Base-by-base conservation (phyloP, 306 rosid genomes). In the Dalbergia cochinchinensis region DNA sequence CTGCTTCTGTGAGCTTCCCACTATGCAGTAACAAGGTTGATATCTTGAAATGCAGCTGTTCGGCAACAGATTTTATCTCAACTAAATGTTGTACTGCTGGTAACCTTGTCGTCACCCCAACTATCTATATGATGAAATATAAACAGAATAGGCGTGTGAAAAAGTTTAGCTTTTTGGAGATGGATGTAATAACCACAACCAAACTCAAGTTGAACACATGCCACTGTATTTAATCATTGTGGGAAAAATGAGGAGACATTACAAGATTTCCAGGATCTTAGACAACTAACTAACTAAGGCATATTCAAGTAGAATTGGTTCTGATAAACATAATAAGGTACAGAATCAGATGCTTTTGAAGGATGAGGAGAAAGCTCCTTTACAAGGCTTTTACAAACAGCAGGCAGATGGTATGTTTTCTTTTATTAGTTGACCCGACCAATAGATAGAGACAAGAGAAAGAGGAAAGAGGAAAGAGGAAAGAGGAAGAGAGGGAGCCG, bases 11-110 rank as follows among this genome's bases (percentile, higher is more conserved):
- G 80, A 95, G 88, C 89, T 90, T 95, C 81, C 98, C 98, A 86
- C 98, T 88, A 84, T 95, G 99, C 87, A 95, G 85, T 83, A 95
- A 82, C 85, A 95, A 79, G 35, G 97, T 92, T 71, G 98, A 88
- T 76, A 90, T 91, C 85, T 95, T 92, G 85, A 92, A 95, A 85
- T 90, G 91, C 84, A 95, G 71, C 57, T 91, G 98, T 79, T 95
- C 99, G 9, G 99, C 91, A 55, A 89, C 76, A 64, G 86, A 84
- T 83, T 95, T 95, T 62, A 92, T 91, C 92, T 95, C 99, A 71
- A 92, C 87, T 74, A 95, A 72, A 33, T 97, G 97, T 78, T 95
- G 99, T 70, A 92, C 77, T 33, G 96, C 83, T 10, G 90, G 88
- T 73, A 89, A 79, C 89, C 90, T 89, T 83, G 92, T 90, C 72